Evolutionary conservation across 371 early-diverging fungal species (phyloP), one percentile per base, ranked within the genome.

Genomic region (Phascolomyces articulosus): DNA sequence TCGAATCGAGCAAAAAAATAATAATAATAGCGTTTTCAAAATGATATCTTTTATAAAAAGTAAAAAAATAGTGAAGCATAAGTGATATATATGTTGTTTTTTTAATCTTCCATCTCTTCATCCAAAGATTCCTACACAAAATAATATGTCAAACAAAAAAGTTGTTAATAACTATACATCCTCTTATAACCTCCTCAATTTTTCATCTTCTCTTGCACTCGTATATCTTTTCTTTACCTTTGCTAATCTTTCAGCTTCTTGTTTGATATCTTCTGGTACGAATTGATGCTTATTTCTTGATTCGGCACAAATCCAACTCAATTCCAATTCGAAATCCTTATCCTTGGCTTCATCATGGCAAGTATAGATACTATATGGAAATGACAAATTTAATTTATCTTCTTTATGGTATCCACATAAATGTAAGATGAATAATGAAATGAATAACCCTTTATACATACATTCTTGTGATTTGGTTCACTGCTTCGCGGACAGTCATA

Each of bases 271-370:
- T 68, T 90, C 85, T 60, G 99, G 98, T 23, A 98, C 97, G 62
- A 91, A 82, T 61, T 88, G 82, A 73, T 97, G 97, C 64, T 85
- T 78, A 27, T 85, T 84, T 24, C 85, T 84, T 34, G 94, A 90
- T 64, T 94, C 95, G n/a, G 84, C 88, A 69, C 94, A 93, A 56
- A 98, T 86, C 99, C 99, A 98, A 80, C 92, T 93, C 68, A 98
- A 75, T 78, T 98, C 99, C 48, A 98, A 83, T 80, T 98, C 98
- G 84, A 97, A 96, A 48, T 95, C 95, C 81, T 96, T 97, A 81
- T 98, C 98, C 83, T 98, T 98, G 61, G 90, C 89, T 54, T 97
- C 97, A 73, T 97, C 98, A 69, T 98, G 99, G 49, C 93, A 96
- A 40, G 92, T 84, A 73, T 98, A 89, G 67, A 98, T 95, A 65